Base-by-base conservation (phyloP, 2,329 filamentous ascomycete genomes). In the Diaporthe velutina region DNA sequence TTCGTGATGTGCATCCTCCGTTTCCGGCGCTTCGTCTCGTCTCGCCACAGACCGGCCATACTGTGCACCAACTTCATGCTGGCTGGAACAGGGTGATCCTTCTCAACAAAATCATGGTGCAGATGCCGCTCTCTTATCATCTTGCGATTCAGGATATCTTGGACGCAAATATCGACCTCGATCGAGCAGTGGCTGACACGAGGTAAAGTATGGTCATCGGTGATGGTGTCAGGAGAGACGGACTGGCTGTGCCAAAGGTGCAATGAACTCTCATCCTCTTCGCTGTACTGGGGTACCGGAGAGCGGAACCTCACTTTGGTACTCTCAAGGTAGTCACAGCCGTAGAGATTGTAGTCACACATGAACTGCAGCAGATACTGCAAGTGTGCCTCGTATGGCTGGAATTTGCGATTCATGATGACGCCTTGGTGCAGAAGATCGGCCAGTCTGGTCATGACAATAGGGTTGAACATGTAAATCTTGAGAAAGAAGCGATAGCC, bases 331-430 rank as follows among this genome's bases (percentile, higher is more conserved):
- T 96, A 97, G 73, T 92, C 93, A 81, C 97, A 99, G 9, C 97
- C 97, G 82, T 98, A 98, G 78, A 99, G 87, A 81, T 98, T 99
- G 86, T 97, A 99, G 83, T 99, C 97, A 77, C 93, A 94, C 97
- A 99, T 98, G 90, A 97, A 99, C 84, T 99, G 97, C 13, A 97
- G 88, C 12, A 98, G 85, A 82, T 96, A 98, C 81, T 98, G 95
- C 76, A 98, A 83, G 82, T 99, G 97, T 25, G 94, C 95, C 84
- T 99, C 97, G 81, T 97, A 98, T 0, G 97, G 96, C 80, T 98
- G 96, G 57, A 99, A 93, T 33, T 90, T 89, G 75, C 90, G 90
- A 81, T 94, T 94, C 90, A 98, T 90, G 57, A 99, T 92, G 40
- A 93, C 93, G 10, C 97, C 97, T 83, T 98, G 95, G 25, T 94